These are phyloP conservation scores for Alternaria panax DNA, from an alignment of 2,329 filamentous ascomycete genomes.

Conservation along the genomic window DNA sequence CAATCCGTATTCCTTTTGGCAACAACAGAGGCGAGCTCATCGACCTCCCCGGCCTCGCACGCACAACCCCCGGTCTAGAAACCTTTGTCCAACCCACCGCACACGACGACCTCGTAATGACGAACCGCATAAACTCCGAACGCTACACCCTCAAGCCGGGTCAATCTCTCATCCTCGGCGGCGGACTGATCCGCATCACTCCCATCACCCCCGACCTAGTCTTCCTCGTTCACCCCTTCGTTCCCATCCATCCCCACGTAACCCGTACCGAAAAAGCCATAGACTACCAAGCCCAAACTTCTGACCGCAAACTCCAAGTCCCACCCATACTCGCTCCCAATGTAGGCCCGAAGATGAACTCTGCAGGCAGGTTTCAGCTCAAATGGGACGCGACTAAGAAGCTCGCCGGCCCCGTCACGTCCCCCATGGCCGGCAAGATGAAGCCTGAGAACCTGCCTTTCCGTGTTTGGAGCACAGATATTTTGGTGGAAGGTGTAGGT, in stretches of 20 bases:
- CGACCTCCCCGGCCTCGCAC: slow-evolving; percentile 85
- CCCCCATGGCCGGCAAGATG: slow-evolving; percentile 66
- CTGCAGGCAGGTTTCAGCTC: slow-evolving; percentile 77
- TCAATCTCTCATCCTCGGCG: slow-evolving; percentile 79
- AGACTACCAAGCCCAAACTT: slow-evolving; percentile 67
- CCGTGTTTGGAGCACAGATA: slow-evolving; percentile 78
- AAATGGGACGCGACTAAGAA: slow-evolving; percentile 83
- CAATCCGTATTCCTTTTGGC: slow-evolving; percentile 91
- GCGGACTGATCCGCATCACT: slow-evolving; percentile 87
- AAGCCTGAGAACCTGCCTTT: slow-evolving; percentile 78
- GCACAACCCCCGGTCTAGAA: slow-evolving; percentile 70
- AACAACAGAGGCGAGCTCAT: slow-evolving; percentile 87
- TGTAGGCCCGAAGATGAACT: slow-evolving; percentile 45
- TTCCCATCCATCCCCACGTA: slow-evolving; percentile 77
- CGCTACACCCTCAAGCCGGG: slow-evolving; percentile 76
- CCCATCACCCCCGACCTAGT: slow-evolving; percentile 70
- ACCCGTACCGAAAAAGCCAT: slow-evolving; percentile 83
- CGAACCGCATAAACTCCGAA: slow-evolving; percentile 73
- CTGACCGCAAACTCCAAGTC: slow-evolving; percentile 66
- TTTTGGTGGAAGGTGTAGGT: slow-evolving; percentile 89
- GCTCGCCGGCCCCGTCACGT: slow-evolving; percentile 76
- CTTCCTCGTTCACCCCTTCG: slow-evolving; percentile 86
- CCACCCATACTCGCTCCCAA: slow-evolving; percentile 64
- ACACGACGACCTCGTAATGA: slow-evolving; percentile 78
- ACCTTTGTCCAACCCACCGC: slow-evolving; percentile 72